Evolutionary conservation across 2,329 filamentous ascomycete genomes (phyloP).

Genomic region (Celoporthe dispersa): DNA sequence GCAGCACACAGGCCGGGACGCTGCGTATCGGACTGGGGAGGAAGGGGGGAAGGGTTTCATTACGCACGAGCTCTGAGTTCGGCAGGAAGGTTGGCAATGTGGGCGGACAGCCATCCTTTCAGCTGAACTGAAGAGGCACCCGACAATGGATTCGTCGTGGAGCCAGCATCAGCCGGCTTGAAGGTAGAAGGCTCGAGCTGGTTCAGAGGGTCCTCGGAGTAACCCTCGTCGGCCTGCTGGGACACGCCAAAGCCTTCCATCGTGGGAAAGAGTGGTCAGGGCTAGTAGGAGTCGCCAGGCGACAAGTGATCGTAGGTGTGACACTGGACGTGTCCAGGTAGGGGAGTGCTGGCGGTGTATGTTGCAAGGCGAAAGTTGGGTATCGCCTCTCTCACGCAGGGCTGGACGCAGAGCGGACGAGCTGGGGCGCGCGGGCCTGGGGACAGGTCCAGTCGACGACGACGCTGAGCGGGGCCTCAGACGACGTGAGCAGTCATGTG

Average conservation of each 20-base stretch:
- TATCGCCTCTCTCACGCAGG: neutral
- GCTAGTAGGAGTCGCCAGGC: constrained; percentile 32
- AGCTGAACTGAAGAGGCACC: constrained; percentile 23
- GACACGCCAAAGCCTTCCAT: constrained; percentile 31
- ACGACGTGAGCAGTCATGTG: neutral
- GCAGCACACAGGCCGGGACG: constrained; percentile 23
- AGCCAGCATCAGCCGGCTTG: constrained; percentile 34
- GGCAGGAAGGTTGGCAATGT: constrained; percentile 54
- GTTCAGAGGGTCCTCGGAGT: constrained; percentile 75
- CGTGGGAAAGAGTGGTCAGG: neutral
- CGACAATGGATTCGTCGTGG: constrained; percentile 12
- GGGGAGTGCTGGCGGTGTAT: neutral
- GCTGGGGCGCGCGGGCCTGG: neutral
- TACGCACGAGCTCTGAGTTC: constrained; percentile 54
- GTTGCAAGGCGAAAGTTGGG: neutral
- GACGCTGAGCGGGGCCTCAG: neutral
- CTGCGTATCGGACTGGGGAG: neutral
- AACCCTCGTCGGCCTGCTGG: constrained; percentile 79
- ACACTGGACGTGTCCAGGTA: neutral
- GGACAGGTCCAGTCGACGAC: neutral
- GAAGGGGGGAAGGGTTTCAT: constrained; percentile 6
- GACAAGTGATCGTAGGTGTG: constrained; percentile 25
- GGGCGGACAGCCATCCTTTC: constrained; percentile 50
- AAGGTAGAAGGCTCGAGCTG: constrained; percentile 42
- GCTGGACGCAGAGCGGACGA: neutral